phyloP scores from a whole-genome alignment of 306 rosid genomes.

The Cajanus cajan region DNA sequence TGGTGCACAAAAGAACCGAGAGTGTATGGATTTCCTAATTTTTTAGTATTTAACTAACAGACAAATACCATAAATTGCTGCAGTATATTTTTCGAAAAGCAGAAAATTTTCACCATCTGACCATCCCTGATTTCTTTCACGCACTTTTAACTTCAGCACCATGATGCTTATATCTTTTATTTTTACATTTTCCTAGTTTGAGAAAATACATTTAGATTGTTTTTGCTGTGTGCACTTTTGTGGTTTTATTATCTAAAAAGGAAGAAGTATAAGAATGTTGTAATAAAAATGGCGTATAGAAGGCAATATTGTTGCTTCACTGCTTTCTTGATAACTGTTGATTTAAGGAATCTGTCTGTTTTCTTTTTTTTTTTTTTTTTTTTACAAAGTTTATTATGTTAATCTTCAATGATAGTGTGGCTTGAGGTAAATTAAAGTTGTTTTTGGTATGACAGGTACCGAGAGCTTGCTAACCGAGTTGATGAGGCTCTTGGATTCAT shows the following conservation, averaged over 20 bases:
- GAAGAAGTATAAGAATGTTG: not conserved
- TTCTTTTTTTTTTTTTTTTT: not conserved
- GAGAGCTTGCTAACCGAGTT: slow-evolving; percentile 88
- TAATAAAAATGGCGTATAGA: not conserved
- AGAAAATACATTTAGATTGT: not conserved
- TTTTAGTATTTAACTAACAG: not conserved
- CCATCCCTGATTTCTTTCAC: not conserved
- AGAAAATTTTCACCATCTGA: not conserved
- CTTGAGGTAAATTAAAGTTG: not conserved
- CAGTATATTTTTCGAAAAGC: not conserved
- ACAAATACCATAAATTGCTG: not conserved
- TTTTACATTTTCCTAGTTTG: not conserved
- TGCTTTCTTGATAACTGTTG: not conserved
- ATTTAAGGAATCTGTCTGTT: not conserved
- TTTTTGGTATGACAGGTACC: slow-evolving; percentile 66
- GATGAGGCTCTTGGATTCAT: slow-evolving; percentile 99
- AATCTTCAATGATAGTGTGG: not conserved
- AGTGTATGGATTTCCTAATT: not conserved
- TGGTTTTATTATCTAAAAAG: not conserved
- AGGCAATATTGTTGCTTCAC: not conserved
- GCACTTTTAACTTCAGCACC: not conserved
- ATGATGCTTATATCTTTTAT: not conserved
- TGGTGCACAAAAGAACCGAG: not conserved
- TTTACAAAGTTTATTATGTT: not conserved
- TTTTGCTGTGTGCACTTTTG: not conserved